Evolutionary conservation across 2,329 filamentous ascomycete genomes (phyloP), one percentile per base, ranked within the genome.

Genomic region (Monosporascus sp.): DNA sequence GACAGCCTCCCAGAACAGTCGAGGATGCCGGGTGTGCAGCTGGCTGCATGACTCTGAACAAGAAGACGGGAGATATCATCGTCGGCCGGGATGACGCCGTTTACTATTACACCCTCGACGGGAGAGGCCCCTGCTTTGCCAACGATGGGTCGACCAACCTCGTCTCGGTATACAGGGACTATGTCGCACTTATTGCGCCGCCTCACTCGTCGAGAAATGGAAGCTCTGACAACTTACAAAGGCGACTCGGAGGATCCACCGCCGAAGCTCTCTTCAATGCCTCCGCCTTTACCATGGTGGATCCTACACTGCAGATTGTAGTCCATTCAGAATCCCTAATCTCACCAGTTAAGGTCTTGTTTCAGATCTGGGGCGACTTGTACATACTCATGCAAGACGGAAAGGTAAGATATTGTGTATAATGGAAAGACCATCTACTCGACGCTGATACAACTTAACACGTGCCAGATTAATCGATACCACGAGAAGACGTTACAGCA

Each of bases 51-150:
- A 89, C 91, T 0, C 79, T 93, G 14, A 91, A 97, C 68, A 84
- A 81, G 56, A 80, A 82, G 57, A 88, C 85, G 0, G 90, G 88
- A 5, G 90, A 97, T 59, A 86, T 99, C 20, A 82, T 99, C 3
- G 87, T 99, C n/a, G 94, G 88, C 1, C 80, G 94, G 56, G 91
- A 97, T 61, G 95, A 99, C 79, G 94, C 93, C 7, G 88, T 99
- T 51, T 97, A 97, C 72, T 92, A 90, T 55, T 99, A 97, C 71
- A 89, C 87, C 0, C 74, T 88, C 1, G 88, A 94, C 54, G 93
- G 93, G 0, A 84, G 92, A 55, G 91, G 91, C 0, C 87, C 91
- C 1, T 93, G 91, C 41, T 92, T 89, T 70, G 91, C 91, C 0
- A 97, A 95, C 66, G 93, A 99, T 68, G 88, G 90, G 5, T 85